Evolutionary conservation across 2,329 filamentous ascomycete species (phyloP), one percentile per base, ranked within the genome.

Genomic region (Penicillium sp.): DNA sequence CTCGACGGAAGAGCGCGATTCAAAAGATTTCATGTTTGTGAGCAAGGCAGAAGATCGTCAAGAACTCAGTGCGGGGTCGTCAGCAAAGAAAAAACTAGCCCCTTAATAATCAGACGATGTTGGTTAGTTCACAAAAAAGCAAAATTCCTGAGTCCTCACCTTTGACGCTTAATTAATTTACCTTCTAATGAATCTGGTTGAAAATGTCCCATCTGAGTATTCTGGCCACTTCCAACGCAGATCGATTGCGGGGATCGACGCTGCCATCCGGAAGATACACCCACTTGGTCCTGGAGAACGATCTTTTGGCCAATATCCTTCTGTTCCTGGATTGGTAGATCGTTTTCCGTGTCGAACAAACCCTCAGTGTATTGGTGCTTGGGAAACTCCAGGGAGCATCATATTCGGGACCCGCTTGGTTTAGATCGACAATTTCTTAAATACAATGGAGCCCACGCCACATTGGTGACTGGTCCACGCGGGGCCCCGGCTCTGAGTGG

Each of bases 301-400:
- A 49, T 38, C 10, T 49, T 44, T 6, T 49, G 46, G 34, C 46
- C 46, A 49, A 31, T 49, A 5, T 59, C 60, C 11, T 49, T 42
- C 12, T 30, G 44, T 8, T 45, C 18, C 58, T 56, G 59, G 11
- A 43, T 56, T 2, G 39, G 44, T 13, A 41, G 41, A 10, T 59
- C 48, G 0, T 61, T 65, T 31, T 65, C 59, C 2, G 62, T 60
- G n/a, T 66, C 60, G 38, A 66, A 63, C 53, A 68, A 68, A 11
- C 62, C 52, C 4, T 68, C 66, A 7, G 53, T 61, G 41, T 41
- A 40, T 68, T 65, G 0, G 58, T n/a, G 59, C 9, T 38, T 45
- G 8, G 58, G 55, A 9, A 52, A 49, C 6, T 59, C 36, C 11
- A 60, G 56, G 58, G 35, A 2, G 56, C 49, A 18, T 56, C 58